Evolutionary conservation across 768 basidiomycete species (phyloP).

Genomic region (Crassisporium funariophilum): DNA sequence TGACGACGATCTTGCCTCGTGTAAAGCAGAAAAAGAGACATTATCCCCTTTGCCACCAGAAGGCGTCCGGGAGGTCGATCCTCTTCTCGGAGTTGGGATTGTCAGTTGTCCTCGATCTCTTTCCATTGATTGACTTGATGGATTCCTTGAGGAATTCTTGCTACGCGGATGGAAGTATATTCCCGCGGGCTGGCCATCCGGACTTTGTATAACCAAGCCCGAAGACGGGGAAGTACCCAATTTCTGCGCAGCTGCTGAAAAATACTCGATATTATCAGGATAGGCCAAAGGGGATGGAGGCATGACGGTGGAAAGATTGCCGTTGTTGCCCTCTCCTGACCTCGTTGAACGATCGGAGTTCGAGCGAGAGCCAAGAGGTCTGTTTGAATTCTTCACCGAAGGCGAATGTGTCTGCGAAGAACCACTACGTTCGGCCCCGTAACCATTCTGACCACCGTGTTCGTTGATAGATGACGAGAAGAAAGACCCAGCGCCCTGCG

Average conservation of each 20-base stretch:
- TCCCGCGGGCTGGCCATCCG: slow-evolving; percentile 92
- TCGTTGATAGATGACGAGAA: slow-evolving; percentile 36
- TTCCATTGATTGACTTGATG: slow-evolving; percentile 46
- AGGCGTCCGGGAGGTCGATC: slow-evolving; percentile 28
- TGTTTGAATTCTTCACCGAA: slow-evolving; percentile 29
- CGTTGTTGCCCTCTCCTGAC: slow-evolving; percentile 48
- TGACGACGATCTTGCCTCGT: slow-evolving; percentile 21
- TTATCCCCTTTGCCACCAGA: slow-evolving; percentile 22
- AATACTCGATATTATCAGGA: slow-evolving; percentile 78
- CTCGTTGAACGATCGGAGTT: slow-evolving; percentile 64
- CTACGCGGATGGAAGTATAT: slow-evolving; percentile 90
- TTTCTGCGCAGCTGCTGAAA: slow-evolving; percentile 62
- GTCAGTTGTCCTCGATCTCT: slow-evolving; percentile 43
- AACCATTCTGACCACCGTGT: background rate
- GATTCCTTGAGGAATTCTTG: slow-evolving; percentile 36
- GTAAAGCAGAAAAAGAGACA: slow-evolving; percentile 36
- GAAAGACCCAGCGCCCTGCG: slow-evolving; percentile 40
- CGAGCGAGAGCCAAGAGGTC: slow-evolving; percentile 56
- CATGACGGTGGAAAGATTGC: slow-evolving; percentile 24
- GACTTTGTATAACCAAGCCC: slow-evolving; percentile 88
- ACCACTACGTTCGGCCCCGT: too few species aligned
- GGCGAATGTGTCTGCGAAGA: slow-evolving; percentile 18
- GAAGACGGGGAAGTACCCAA: slow-evolving; percentile 79
- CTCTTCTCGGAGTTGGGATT: slow-evolving; percentile 28
- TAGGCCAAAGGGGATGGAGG: slow-evolving; percentile 75